Conservation (phyloP, 176 grass and related monocot genomes). For the Saccharum officinarum region DNA sequence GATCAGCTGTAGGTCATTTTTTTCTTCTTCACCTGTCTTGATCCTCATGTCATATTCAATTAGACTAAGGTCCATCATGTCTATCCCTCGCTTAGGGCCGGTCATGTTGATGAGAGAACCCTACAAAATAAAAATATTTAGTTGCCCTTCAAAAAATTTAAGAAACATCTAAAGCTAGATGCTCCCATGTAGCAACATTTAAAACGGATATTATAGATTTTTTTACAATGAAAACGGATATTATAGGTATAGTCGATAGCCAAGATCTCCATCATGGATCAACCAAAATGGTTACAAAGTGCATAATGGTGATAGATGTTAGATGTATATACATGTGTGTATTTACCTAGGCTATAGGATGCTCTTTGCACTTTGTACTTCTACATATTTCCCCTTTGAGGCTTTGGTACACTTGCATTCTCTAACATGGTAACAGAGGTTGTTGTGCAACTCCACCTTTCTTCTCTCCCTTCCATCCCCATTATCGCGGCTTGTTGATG, state of each 20-base stretch:
- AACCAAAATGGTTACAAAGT: constrained; percentile 7
- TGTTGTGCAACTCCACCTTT: background rate
- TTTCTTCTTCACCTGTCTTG: background rate
- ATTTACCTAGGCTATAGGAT: background rate
- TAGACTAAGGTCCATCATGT: background rate
- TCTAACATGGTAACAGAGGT: background rate
- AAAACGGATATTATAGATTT: background rate
- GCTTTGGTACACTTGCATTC: background rate
- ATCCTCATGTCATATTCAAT: constrained; percentile 5
- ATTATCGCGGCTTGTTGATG: background rate
- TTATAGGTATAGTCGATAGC: background rate
- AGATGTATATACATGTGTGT: background rate
- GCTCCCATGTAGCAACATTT: background rate
- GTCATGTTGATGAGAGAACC: background rate
- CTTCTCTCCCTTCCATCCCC: background rate
- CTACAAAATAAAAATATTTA: background rate
- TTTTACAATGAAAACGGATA: background rate
- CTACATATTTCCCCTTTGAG: background rate
- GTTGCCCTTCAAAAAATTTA: background rate
- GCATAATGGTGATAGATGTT: constrained; percentile 4
- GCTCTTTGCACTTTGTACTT: background rate
- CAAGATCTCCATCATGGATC: background rate
- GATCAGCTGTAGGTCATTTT: background rate
- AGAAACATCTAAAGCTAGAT: background rate
- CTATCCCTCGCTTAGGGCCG: constrained; percentile 11